Base-by-base conservation (phyloP, 2,329 filamentous ascomycete genomes). In the Paramyrothecium sp. region DNA sequence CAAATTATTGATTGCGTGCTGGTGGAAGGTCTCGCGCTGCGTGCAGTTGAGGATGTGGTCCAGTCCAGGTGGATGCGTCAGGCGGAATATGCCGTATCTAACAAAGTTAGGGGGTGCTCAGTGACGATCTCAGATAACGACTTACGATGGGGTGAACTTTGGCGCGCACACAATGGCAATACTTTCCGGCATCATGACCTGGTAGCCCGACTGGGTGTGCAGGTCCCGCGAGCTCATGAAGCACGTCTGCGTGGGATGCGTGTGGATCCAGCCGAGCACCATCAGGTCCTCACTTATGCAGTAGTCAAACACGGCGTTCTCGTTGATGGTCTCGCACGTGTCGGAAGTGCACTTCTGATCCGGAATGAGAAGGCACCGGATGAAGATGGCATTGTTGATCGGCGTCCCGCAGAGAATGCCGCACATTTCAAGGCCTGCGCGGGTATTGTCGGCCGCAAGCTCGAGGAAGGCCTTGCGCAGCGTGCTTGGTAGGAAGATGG, bases 111-210 rank as follows among this genome's bases (percentile, higher is more conserved):
- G 46, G n/a, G 55, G 41, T 22, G 20, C 38, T 44, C 38, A 22
- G 38, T 13, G 10, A 3, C 8, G 3, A 3, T 22, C 7, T 30
- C 5, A 17, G 13, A 5, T 16, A 22, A 19, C 20, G 22, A 82
- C 87, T 77, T 77, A 93, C 86, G 87, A 89, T 49, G 90, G 90
- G 38, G 82, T 80, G 66, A 90, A 91, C 56, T 84, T 89, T 1
- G 95, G 95, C 7, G 95, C 91, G 75, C 95, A 99, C 44, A 99
- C 95, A 67, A 99, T 96, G 3, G 95, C 95, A 61, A 99, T 92
- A 66, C 91, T 96, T 78, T 99, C 95, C 1, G 92, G 89, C 75
- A 98, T 85, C 92, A 97, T 97, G 58, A 95, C 88, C 74, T 99
- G 95, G 71, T 97, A 98, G 12, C 92, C 92, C 3, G 89, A 88